These are phyloP conservation scores for Pterocarpus macrocarpus DNA, from an alignment of 306 rosid genomes.

Conservation along the genomic window DNA sequence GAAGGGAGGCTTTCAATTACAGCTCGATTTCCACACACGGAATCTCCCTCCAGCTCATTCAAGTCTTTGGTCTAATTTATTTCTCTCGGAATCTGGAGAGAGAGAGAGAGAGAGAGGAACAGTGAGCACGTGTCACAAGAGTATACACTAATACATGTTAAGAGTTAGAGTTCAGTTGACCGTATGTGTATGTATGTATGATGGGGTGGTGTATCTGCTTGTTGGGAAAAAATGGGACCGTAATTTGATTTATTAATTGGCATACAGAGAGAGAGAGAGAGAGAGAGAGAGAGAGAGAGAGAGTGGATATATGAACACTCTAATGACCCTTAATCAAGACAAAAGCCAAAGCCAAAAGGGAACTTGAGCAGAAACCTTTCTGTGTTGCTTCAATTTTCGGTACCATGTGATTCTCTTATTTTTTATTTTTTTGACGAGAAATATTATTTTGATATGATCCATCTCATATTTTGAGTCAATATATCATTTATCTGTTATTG, in stretches of 20 bases:
- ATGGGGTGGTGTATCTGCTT: constrained; percentile 7
- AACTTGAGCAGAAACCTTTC: neutral
- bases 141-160: constrained; percentile 25
- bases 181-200: constrained; percentile 10
- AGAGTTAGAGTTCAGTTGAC: constrained; percentile 45
- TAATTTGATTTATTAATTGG: constrained; percentile 10
- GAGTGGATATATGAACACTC: neutral
- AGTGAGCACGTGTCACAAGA: constrained; percentile 58
- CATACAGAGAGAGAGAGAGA: too few species aligned
- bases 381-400: constrained; percentile 48
- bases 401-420: constrained; percentile 33
- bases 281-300: neutral
- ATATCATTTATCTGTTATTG: too few species aligned
- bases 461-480: too few species aligned
- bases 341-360: constrained; percentile 43
- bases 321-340: constrained; percentile 41
- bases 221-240: constrained; percentile 22
- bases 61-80: constrained; percentile 41
- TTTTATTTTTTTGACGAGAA: neutral
- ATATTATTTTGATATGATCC: too few species aligned
- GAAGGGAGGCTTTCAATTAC: constrained; percentile 54
- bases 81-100: constrained; percentile 3
- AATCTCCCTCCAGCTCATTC: constrained; percentile 79
- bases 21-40: constrained; percentile 74
- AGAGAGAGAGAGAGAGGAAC: neutral